Evolutionary conservation across 2,329 filamentous ascomycete species (phyloP).

Genomic region (Elsinoe arachidis): DNA sequence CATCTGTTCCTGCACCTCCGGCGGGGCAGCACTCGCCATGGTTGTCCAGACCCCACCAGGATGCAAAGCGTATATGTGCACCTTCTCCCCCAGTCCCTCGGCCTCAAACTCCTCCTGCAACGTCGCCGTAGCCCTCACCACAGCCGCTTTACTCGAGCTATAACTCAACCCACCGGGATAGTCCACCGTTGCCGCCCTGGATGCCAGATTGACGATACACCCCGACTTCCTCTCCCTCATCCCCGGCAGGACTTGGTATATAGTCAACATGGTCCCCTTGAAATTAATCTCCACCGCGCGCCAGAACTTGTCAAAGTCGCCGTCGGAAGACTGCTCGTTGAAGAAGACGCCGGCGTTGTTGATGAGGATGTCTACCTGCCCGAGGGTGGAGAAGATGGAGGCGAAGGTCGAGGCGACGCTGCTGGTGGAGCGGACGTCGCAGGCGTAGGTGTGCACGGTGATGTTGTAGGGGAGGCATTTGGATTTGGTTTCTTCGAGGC

Average conservation of each 20-base stretch:
- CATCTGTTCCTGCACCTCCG: neutral
- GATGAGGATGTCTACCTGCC: constrained; percentile 10
- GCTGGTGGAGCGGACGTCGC: neutral
- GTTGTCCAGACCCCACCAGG: neutral
- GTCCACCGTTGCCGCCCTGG: constrained; percentile 1
- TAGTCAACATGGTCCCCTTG: constrained; percentile 4
- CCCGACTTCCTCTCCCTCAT: constrained; percentile 7
- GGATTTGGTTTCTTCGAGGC: neutral
- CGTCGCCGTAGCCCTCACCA: constrained; percentile 1
- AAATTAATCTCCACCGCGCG: constrained; percentile 6
- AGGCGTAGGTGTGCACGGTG: neutral
- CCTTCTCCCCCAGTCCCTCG: constrained; percentile 1
- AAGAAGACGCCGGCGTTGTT: constrained; percentile 12
- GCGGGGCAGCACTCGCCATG: neutral
- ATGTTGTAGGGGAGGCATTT: neutral
- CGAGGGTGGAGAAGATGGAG: neutral
- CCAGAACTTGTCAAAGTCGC: constrained; percentile 11
- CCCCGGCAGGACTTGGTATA: constrained; percentile 1
- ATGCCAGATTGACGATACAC: constrained; percentile 1
- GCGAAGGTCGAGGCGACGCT: neutral
- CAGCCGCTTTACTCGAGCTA: constrained; percentile 2
- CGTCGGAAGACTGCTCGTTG: constrained; percentile 1
- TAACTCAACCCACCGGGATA: constrained; percentile 5
- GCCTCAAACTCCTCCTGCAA: constrained; percentile 9
- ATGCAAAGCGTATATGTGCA: neutral